Percentiles rank a stretch among this genome's conserved stretches.
phyloP scores from a whole-genome alignment of 2,329 filamentous ascomycete genomes.

The Cyclaneusma minus region DNA sequence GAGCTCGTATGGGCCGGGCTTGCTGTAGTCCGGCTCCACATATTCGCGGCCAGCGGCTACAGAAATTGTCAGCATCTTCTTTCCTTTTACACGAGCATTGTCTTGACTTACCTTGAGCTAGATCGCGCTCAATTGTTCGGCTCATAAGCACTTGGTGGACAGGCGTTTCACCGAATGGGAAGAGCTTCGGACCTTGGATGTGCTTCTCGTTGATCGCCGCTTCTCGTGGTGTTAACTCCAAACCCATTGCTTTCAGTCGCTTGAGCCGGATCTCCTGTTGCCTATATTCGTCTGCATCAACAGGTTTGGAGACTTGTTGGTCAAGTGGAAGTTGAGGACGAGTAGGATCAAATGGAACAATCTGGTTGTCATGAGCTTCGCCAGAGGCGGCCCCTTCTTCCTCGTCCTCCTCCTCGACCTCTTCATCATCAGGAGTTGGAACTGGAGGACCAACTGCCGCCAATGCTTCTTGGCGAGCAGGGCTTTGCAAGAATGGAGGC shows the following conservation, averaged over 20 bases:
- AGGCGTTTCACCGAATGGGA: conserved; percentile 1
- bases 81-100: too few species aligned
- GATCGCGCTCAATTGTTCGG: background rate
- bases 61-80: too few species aligned
- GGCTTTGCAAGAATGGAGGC: conserved; percentile 26
- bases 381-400: too few species aligned
- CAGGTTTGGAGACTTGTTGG: background rate
- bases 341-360: too few species aligned
- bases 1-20: too few species aligned
- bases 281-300: too few species aligned
- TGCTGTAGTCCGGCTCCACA: too few species aligned
- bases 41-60: too few species aligned
- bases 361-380: background rate
- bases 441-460: background rate
- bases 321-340: too few species aligned
- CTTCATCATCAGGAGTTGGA: background rate
- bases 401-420: background rate
- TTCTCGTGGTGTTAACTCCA: background rate
- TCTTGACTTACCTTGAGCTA: background rate
- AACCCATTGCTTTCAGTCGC: too few species aligned
- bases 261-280: too few species aligned
- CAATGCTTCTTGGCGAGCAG: conserved; percentile 17
- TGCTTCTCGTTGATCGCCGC: background rate
- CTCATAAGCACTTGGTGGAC: background rate
- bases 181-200: background rate